Evolutionary conservation across 495 filamentous ascomycete genomes (phyloP).

Genomic region (Paragyromitra xinjiangensis): DNA sequence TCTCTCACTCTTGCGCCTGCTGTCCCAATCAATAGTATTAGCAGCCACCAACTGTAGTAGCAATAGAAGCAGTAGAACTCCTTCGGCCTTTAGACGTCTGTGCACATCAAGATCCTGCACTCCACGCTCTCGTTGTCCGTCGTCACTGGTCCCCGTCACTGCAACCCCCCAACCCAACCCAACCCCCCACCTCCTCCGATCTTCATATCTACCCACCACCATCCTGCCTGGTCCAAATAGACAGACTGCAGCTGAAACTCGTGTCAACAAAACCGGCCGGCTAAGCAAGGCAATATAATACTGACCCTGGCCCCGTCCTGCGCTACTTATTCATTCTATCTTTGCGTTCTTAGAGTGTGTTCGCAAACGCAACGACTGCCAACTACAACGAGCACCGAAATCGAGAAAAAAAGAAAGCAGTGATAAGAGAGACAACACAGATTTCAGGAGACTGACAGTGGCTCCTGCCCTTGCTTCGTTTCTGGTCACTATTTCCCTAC

Average conservation of each 20-base stretch:
- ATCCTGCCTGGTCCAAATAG: slow-evolving; percentile 28
- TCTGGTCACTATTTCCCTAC: slow-evolving; percentile 13
- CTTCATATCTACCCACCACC: slow-evolving; percentile 37
- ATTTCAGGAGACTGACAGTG: slow-evolving; percentile 15
- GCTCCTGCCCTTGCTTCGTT: slow-evolving; percentile 18
- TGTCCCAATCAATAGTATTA: slow-evolving; percentile 20
- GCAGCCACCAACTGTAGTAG: slow-evolving; percentile 38
- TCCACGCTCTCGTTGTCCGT: slow-evolving; percentile 13
- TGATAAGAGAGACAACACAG: slow-evolving; percentile 44
- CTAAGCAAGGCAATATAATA: slow-evolving; percentile 44
- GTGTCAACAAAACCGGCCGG: slow-evolving; percentile 31
- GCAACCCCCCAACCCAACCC: slow-evolving; percentile 6
- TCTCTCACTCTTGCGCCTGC: slow-evolving; percentile 9
- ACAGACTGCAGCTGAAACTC: slow-evolving; percentile 27
- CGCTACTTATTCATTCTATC: slow-evolving; percentile 11
- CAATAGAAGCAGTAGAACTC: slow-evolving; percentile 41
- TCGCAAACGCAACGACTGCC: slow-evolving; percentile 21
- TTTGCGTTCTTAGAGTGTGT: slow-evolving; percentile 23
- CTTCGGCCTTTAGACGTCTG: slow-evolving; percentile 33
- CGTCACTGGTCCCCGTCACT: slow-evolving; percentile 17
- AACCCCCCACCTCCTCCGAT: slow-evolving; percentile 30
- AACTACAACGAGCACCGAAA: slow-evolving; percentile 39
- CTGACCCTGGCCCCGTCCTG: slow-evolving; percentile 32
- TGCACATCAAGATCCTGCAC: slow-evolving; percentile 38
- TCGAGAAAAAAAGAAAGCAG: slow-evolving; percentile 1